Conservation (phyloP, 2,329 filamentous ascomycete genomes). For the Furcasterigmium furcatum region DNA sequence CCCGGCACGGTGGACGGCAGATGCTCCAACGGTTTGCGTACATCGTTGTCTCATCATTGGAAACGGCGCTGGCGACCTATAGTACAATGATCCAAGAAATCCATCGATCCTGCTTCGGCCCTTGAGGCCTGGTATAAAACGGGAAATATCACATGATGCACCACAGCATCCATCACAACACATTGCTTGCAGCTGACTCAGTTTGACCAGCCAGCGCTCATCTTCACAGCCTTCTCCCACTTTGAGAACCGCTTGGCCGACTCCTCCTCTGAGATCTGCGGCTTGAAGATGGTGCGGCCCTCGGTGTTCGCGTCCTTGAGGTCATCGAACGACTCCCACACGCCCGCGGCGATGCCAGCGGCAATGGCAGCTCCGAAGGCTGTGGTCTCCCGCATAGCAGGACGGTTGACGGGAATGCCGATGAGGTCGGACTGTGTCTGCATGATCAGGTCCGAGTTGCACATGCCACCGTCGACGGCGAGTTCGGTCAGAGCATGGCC, state of each 20-base stretch:
- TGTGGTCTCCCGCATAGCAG: constrained; percentile 80
- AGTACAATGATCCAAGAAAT: not conserved
- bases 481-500: constrained; percentile 69
- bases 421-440: constrained; percentile 80
- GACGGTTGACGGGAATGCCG: constrained; percentile 73
- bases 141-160: constrained; percentile 1
- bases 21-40: no score
- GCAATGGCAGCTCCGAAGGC: constrained; percentile 79
- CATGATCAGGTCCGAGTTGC: constrained; percentile 77
- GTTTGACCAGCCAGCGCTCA: constrained; percentile 69
- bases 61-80: not conserved
- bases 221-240: constrained; percentile 76
- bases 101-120: not conserved
- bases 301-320: constrained; percentile 68
- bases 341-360: constrained; percentile 70
- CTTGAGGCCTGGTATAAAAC: not conserved
- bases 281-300: constrained; percentile 66
- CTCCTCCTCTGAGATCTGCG: constrained; percentile 57
- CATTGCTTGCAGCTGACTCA: constrained; percentile 9
- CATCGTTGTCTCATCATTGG: not conserved
- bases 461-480: constrained; percentile 84
- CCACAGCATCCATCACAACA: not conserved
- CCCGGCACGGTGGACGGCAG: no score
- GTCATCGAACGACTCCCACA: constrained; percentile 74
- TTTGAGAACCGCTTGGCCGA: constrained; percentile 62